Conservation (phyloP, 345 rosid genomes). For the Hibiscus mutabilis region DNA sequence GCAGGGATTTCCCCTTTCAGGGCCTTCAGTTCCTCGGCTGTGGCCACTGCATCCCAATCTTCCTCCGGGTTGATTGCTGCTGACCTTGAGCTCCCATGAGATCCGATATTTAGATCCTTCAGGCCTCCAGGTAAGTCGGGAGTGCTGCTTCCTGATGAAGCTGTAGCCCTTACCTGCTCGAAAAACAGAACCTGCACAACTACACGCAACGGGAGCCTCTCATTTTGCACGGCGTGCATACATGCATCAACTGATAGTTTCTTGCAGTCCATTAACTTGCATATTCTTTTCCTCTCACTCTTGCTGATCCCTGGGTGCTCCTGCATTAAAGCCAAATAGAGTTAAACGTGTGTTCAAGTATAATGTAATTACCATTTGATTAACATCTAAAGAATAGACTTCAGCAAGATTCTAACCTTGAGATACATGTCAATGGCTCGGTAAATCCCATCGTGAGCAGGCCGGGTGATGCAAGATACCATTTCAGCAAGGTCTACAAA, state of each 20-base stretch:
- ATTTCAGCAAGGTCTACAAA: slow-evolving; percentile 64
- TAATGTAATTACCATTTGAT: no score
- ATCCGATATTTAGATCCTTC: slow-evolving; percentile 47
- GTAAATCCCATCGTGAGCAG: slow-evolving; percentile 78
- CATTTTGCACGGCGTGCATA: slow-evolving; percentile 83
- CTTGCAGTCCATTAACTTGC: slow-evolving; percentile 86
- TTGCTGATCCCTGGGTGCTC: slow-evolving; percentile 70
- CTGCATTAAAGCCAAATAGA: slow-evolving; percentile 27
- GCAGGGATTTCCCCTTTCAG: slow-evolving; percentile 60
- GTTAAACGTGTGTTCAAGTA: not conserved
- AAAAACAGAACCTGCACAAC: slow-evolving; percentile 80
- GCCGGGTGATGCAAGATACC: slow-evolving; percentile 56
- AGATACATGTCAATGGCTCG: slow-evolving; percentile 79
- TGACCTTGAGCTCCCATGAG: slow-evolving; percentile 63
- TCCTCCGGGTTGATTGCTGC: slow-evolving; percentile 59
- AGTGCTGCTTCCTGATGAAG: slow-evolving; percentile 77
- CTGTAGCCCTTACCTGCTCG: slow-evolving; percentile 66
- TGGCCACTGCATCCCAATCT: slow-evolving; percentile 77
- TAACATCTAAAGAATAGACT: not conserved
- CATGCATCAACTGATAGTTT: slow-evolving; percentile 80
- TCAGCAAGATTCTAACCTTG: slow-evolving; percentile 37
- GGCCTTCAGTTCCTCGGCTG: slow-evolving; percentile 68
- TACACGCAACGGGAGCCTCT: slow-evolving; percentile 69
- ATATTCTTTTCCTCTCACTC: slow-evolving; percentile 72
- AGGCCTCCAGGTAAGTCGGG: slow-evolving; percentile 59